A percentile compares a stretch with the other conserved stretches of the same genome.
Conservation (phyloP, 371 early-diverging fungal genomes). For the Entomophthora muscae region DNA sequence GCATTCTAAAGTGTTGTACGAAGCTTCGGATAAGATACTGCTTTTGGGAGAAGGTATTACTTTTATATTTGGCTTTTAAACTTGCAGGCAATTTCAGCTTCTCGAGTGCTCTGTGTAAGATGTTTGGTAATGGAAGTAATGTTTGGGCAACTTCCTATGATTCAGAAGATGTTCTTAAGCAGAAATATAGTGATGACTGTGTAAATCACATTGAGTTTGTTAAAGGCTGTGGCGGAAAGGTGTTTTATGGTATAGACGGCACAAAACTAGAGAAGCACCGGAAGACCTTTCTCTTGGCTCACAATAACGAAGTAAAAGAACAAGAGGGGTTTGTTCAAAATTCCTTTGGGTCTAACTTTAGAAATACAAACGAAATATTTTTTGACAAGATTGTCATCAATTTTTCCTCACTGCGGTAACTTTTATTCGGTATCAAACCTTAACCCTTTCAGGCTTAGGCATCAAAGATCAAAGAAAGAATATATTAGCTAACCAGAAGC, state of each 20-base stretch:
- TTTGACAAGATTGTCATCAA: conserved; percentile 58
- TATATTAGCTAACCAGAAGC: conserved; percentile 58
- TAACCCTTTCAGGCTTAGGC: conserved; percentile 38
- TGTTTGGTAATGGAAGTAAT: conserved; percentile 26
- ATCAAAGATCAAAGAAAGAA: conserved; percentile 88
- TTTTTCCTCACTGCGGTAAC: conserved; percentile 81
- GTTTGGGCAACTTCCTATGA: conserved; percentile 69
- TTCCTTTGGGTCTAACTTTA: conserved; percentile 8
- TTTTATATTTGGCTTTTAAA: not conserved
- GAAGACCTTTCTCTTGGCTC: not conserved
- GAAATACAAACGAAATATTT: not conserved
- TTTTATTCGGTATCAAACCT: not conserved
- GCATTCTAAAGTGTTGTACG: conserved; percentile 4
- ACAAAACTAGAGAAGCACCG: conserved; percentile 37
- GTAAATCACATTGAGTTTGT: conserved; percentile 43
- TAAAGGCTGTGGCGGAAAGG: conserved; percentile 32
- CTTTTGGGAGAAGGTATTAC: conserved; percentile 7
- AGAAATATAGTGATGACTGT: conserved; percentile 60
- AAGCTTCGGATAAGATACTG: conserved; percentile 1
- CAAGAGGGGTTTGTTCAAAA: conserved; percentile 37
- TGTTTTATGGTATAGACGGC: conserved; percentile 63
- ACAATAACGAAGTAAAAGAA: conserved; percentile 15
- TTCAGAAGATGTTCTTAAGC: conserved; percentile 30
- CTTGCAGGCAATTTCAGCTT: conserved; percentile 60
- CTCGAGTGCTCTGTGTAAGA: conserved; percentile 40